phyloP scores from a whole-genome alignment of 805 yeast species.

The Yarrowia alimentaria region DNA sequence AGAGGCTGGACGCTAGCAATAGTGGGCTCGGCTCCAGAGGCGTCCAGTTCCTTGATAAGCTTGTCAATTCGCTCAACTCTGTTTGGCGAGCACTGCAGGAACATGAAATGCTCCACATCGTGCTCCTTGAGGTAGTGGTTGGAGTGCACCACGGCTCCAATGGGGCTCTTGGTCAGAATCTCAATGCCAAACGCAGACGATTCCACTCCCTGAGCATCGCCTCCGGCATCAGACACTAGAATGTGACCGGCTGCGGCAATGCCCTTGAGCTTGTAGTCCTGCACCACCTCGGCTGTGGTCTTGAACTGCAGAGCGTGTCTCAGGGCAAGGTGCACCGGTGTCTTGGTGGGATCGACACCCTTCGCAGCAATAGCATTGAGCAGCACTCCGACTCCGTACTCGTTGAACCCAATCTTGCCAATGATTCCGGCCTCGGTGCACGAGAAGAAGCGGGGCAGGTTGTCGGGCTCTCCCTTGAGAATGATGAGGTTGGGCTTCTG shows the following conservation, averaged over 20 bases:
- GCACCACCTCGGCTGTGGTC: conserved; percentile 34
- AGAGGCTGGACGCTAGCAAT: conserved; percentile 27
- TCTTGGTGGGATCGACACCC: conserved; percentile 36
- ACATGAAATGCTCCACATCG: conserved; percentile 28
- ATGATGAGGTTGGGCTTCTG: conserved; percentile 37
- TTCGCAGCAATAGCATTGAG: conserved; percentile 41
- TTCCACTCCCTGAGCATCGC: conserved; percentile 30
- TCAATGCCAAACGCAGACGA: conserved; percentile 29
- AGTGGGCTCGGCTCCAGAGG: conserved; percentile 20
- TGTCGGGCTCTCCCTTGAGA: conserved; percentile 35
- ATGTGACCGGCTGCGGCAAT: conserved; percentile 32
- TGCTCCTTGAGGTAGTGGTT: conserved; percentile 32
- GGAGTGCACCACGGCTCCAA: conserved; percentile 30
- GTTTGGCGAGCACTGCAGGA: conserved; percentile 26
- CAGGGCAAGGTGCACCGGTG: conserved; percentile 44
- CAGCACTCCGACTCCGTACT: conserved; percentile 39
- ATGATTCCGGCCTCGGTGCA: conserved; percentile 43
- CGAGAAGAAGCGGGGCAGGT: conserved; percentile 37
- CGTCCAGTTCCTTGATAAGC: conserved; percentile 18
- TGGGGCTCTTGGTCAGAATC: conserved; percentile 20
- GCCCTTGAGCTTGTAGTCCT: conserved; percentile 25
- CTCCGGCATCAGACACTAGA: conserved; percentile 30
- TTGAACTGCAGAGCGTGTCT: conserved; percentile 40
- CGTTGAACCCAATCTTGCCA: conserved; percentile 42
- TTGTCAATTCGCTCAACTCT: conserved; percentile 30